A percentile compares a stretch with the other conserved stretches of the same genome.
Conservation (phyloP, 2,329 filamentous ascomycete genomes). For the Penicillium fuscoglaucum region DNA sequence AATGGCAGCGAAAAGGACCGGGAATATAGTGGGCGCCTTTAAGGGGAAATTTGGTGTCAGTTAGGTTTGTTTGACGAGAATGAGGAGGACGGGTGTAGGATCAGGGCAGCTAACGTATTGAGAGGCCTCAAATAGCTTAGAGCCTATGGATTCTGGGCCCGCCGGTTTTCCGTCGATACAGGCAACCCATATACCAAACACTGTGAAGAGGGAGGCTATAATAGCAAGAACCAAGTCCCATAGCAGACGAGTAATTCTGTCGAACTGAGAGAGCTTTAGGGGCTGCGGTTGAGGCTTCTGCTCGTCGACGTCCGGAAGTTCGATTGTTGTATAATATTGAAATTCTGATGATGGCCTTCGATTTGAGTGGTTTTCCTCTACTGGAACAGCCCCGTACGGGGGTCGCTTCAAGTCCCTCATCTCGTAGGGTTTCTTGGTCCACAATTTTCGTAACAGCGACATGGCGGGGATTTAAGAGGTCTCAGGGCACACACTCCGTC, state of each 20-base stretch:
- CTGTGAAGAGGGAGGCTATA: not conserved
- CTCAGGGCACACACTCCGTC: too few relatives aligned
- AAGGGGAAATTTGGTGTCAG: not conserved
- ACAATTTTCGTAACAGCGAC: not conserved
- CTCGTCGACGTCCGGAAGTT: not conserved
- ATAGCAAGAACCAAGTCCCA: not conserved
- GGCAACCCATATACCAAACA: slow-evolving; percentile 1
- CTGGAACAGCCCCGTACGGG: not conserved
- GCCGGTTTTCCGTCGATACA: not conserved
- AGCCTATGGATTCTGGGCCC: not conserved
- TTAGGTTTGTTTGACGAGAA: not conserved
- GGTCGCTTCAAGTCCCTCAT: not conserved
- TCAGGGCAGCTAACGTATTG: slow-evolving; percentile 1
- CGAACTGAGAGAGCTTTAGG: not conserved
- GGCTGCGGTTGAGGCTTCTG: not conserved
- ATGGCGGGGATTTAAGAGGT: not conserved
- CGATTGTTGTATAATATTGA: not conserved
- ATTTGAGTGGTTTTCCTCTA: not conserved
- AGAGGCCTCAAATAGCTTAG: not conserved
- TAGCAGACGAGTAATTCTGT: not conserved
- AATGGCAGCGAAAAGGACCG: slow-evolving; percentile 1
- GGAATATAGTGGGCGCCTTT: slow-evolving; percentile 1
- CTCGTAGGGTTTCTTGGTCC: not conserved
- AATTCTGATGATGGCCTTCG: not conserved
- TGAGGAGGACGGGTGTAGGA: not conserved